Percentiles rank a stretch among this genome's conserved stretches.
Conservation (phyloP, 108 stramenopile species). For the Nannochloropsis salina region DNA sequence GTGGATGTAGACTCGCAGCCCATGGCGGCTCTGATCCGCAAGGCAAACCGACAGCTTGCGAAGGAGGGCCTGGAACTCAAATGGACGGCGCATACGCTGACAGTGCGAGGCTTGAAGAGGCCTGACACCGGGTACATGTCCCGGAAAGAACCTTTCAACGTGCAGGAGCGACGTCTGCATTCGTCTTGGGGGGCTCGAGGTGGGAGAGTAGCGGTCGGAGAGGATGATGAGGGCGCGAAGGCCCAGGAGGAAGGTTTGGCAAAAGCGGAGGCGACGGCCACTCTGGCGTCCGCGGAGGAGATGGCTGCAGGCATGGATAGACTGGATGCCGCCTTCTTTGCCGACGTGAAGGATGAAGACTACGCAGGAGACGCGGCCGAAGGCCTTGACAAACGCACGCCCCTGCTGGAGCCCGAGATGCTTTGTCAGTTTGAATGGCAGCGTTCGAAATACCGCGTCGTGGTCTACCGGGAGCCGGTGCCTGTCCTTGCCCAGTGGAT, state of each 20-base stretch:
- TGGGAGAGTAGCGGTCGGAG: neutral
- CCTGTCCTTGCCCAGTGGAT: neutral
- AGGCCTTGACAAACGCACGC: neutral
- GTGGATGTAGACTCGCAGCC: neutral
- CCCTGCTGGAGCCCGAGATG: neutral
- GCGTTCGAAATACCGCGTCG: neutral
- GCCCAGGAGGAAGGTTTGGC: neutral
- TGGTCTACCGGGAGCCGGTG: neutral
- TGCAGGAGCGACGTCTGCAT: neutral
- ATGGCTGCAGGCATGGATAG: constrained; percentile 14
- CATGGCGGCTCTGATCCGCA: neutral
- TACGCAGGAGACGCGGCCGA: neutral
- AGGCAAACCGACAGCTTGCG: neutral
- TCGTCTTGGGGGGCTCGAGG: neutral
- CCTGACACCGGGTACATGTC: neutral
- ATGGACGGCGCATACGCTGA: neutral
- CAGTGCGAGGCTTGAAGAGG: neutral
- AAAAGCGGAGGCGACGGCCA: neutral
- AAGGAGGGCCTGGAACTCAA: neutral
- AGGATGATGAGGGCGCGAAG: neutral
- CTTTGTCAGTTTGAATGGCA: neutral
- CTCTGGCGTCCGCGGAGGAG: neutral
- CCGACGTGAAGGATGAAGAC: neutral
- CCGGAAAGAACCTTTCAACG: neutral
- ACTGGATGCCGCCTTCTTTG: neutral